Base-by-base conservation (phyloP, 1,284 basidiomycete species). In the Leccinum griseonigrum region DNA sequence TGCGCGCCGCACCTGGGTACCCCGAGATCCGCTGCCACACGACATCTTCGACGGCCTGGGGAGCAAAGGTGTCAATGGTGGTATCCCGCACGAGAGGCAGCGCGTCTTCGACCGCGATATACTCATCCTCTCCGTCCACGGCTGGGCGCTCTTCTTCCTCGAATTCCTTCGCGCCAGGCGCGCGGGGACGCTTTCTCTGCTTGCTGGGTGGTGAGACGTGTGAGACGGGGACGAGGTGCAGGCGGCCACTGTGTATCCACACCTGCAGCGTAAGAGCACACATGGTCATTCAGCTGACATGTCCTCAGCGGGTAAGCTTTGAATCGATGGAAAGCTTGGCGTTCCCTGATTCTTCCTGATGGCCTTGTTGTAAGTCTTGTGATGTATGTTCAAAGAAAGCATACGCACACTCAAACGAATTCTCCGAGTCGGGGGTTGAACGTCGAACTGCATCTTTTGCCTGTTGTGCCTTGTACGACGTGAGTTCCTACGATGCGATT, bases 141-240 rank as follows among this genome's bases (percentile, higher is more conserved):
- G 73, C 70, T 26, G 72, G 63, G 31, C 74, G 72, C 29, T 78
- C 79, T 52, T 86, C 83, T 22, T 84, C 81, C 53, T 89, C 85
- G 52, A 78, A 78, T 66, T 81, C 80, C 54, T 71, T 65, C 34
- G 65, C 65, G 58, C 77, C 75, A 57, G 74, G 77, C 58, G 80
- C 69, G 60, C 77, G 78, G 50, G 81, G 78, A 52, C 81, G 81
- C 46, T 74, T 78, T 55, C 79, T 80, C 67, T 79, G 82, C 73
- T 82, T 85, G 72, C 83, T 83, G 43, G 83, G 78, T 60, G 86
- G 76, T 62, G 94, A 95, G 43, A 83, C 73, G 68, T 93, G 82
- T 71, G 83, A 81, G 69, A 95, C 83, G 18, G 94, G 91, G 34
- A 98, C 81, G 63, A 99, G 83, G 74, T 98, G 95, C 11, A 98